phyloP scores from a whole-genome alignment of 345 rosid species.

The Cardamine resedifolia region DNA sequence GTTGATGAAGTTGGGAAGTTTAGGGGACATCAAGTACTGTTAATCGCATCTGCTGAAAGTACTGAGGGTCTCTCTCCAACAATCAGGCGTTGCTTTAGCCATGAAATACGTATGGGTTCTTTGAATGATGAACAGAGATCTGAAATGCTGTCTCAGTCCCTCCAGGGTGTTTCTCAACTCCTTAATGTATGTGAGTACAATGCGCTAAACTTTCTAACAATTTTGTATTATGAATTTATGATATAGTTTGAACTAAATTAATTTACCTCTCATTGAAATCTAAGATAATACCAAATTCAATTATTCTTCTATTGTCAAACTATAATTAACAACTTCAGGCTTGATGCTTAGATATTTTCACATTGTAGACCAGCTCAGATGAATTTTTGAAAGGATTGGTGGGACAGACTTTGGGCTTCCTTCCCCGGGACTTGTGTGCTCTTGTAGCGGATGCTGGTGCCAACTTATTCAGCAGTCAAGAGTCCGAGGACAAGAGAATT shows the following conservation, averaged over 20 bases:
- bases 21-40: constrained; percentile 56
- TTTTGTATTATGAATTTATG: not conserved
- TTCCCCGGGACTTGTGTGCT: constrained; percentile 85
- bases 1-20: constrained; percentile 36
- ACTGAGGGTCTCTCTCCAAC: constrained; percentile 83
- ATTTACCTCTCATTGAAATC: not conserved
- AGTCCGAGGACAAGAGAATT: constrained; percentile 40
- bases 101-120: constrained; percentile 77
- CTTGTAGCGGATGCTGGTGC: constrained; percentile 90
- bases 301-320: not conserved
- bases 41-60: constrained; percentile 83
- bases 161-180: constrained; percentile 67
- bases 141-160: constrained; percentile 67
- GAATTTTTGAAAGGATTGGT: constrained; percentile 69
- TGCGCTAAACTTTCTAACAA: not conserved
- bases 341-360: constrained; percentile 35
- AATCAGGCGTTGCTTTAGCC: constrained; percentile 95
- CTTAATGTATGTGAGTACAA: constrained; percentile 56
- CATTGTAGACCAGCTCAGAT: constrained; percentile 61
- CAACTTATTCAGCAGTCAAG: constrained; percentile 50
- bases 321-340: constrained; percentile 5
- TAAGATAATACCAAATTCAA: not conserved
- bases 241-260: not conserved
- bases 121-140: constrained; percentile 81
- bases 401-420: constrained; percentile 94